A percentile compares a stretch with the other conserved stretches of the same genome.
phyloP scores from a whole-genome alignment of 1,139 yeast species.

The Sugiyamaella sp. region DNA sequence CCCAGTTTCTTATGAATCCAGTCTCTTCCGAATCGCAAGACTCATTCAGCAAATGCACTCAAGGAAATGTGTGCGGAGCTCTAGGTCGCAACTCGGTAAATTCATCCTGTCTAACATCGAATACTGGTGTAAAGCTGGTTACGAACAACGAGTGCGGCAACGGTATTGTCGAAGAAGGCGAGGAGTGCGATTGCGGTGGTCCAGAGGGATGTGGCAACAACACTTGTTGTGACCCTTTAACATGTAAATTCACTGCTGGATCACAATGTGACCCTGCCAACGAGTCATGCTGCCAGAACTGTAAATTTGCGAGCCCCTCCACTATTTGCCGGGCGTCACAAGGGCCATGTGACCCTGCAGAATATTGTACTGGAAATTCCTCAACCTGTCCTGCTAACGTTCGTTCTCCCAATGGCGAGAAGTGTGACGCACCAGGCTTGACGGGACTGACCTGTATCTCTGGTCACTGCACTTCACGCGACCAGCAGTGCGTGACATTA shows the following conservation, averaged over 20 bases:
- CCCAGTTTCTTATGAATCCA: slow-evolving; percentile 46
- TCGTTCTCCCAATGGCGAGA: slow-evolving; percentile 37
- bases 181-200: slow-evolving; percentile 49
- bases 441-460: slow-evolving; percentile 40
- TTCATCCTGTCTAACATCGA: slow-evolving; percentile 42
- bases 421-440: slow-evolving; percentile 33
- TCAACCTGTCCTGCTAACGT: slow-evolving; percentile 42
- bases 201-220: slow-evolving; percentile 41
- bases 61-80: slow-evolving; percentile 44
- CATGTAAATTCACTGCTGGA: slow-evolving; percentile 42
- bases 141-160: slow-evolving; percentile 45
- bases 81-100: slow-evolving; percentile 40
- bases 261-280: slow-evolving; percentile 45
- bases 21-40: slow-evolving; percentile 39
- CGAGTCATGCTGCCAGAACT: slow-evolving; percentile 42
- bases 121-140: slow-evolving; percentile 41
- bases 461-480: slow-evolving; percentile 46
- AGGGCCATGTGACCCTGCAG: slow-evolving; percentile 46
- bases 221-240: slow-evolving; percentile 44
- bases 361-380: slow-evolving; percentile 44
- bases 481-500: slow-evolving; percentile 41
- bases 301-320: slow-evolving; percentile 39
- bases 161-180: slow-evolving; percentile 48
- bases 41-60: slow-evolving; percentile 43
- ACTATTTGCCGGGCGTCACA: slow-evolving; percentile 42